Conservation (phyloP, 2,329 filamentous ascomycete genomes). For the Aphanoascus verrucosus region DNA sequence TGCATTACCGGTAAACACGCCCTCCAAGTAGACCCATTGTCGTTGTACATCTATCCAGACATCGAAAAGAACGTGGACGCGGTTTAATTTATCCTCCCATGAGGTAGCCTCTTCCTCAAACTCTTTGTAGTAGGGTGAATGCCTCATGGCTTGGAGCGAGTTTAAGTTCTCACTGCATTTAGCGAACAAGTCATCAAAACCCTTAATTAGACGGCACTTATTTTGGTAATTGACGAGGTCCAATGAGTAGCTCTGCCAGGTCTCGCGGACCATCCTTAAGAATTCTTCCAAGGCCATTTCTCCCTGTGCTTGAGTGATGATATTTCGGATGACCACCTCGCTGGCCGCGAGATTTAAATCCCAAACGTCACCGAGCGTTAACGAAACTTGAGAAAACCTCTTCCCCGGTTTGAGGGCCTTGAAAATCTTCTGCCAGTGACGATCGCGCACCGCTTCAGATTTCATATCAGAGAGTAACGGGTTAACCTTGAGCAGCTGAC, state of each 20-base stretch:
- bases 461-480: conserved; percentile 79
- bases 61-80: conserved; percentile 94
- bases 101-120: conserved; percentile 94
- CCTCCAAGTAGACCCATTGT: conserved; percentile 98
- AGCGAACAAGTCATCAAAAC: conserved; percentile 95
- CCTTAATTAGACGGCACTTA: conserved; percentile 92
- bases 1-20: conserved; percentile 95
- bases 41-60: conserved; percentile 99
- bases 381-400: conserved; percentile 83
- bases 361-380: conserved; percentile 98
- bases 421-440: conserved; percentile 97
- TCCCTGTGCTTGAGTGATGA: conserved; percentile 89
- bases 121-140: conserved; percentile 98
- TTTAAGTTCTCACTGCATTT: conserved; percentile 98
- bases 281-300: conserved; percentile 99
- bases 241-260: conserved; percentile 88
- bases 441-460: conserved; percentile 88
- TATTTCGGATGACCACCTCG: conserved; percentile 78
- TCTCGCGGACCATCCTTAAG: conserved; percentile 88
- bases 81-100: conserved; percentile 97
- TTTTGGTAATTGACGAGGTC: conserved; percentile 96
- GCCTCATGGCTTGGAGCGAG: conserved; percentile 94
- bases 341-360: conserved; percentile 83
- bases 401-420: conserved; percentile 88
- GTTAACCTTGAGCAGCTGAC: conserved; percentile 84